Base-by-base conservation (phyloP, 139 green algal genomes). In the Pedinophyceae sp. region DNA sequence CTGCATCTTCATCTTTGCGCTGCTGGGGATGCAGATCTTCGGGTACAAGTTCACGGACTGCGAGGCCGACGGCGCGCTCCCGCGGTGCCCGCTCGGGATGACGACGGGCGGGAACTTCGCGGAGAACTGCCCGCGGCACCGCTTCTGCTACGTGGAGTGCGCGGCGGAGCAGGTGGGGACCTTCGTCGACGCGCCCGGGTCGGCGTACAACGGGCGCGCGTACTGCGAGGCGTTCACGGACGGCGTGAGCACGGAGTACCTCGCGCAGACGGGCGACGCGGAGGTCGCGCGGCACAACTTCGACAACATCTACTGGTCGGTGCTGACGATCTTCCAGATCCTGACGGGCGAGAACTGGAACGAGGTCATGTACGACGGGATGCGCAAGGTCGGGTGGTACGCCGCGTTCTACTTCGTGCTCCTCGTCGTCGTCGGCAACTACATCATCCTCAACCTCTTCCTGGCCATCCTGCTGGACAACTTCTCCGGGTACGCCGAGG, bases 401-500 rank as follows among this genome's bases (percentile, higher is more conserved):
- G 54, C 65, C 2, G 45, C 57, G 3, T 41, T 80, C 7, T 85
- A 72, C 66, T 85, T 71, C 28, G 49, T 82, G n/a, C 50, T 45
- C 23, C 55, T 72, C 19, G 62, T 81, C 20, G 28, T 80, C 34
- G 41, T 91, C 1, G 81, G 79, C 30, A 77, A 74, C 45, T 85
- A 84, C 66, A 72, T 83, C 40, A 49, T 85, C 17, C 67, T 90
- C 27, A 86, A 87, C 66, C 71, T 90, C 30, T 84, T 90, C 55
- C 65, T 90, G 18, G 81, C 82, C 25, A 83, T 91, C 30, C 57
- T 85, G 13, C 66, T 85, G 26, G 68, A 77, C 40, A 75, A 78
- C 55, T 76, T 85, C 24, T 7, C 7, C 7, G 34, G 34, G 10
- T 13, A 43, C 13, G 7, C 34, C 34, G 34, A 43, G 34, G 34